phyloP scores from a whole-genome alignment of 1,139 yeast genomes.

The Trichomonascaceae sp. region DNA sequence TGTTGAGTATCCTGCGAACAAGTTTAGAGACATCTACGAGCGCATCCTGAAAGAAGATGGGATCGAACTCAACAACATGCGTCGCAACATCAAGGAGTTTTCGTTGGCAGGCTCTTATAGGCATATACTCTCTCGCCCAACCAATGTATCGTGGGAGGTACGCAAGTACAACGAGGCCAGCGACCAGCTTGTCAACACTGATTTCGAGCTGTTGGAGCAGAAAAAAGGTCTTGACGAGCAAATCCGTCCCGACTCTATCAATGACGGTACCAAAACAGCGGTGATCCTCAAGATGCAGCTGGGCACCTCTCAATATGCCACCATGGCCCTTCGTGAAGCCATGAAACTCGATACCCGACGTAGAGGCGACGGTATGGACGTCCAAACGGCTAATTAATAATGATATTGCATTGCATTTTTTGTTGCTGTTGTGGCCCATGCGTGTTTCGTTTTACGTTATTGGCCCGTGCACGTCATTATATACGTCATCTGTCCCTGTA shows the following conservation, averaged over 20 bases:
- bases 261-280: conserved; percentile 30
- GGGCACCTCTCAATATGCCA: conserved; percentile 86
- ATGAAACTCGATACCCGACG: conserved; percentile 76
- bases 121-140: conserved; percentile 56
- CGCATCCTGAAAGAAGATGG: conserved; percentile 69
- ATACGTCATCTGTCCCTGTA: too few species aligned
- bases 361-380: too few species aligned
- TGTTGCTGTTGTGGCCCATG: too few species aligned
- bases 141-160: conserved; percentile 47
- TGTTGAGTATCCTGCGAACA: conserved; percentile 65
- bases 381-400: too few species aligned
- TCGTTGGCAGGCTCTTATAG: conserved; percentile 89
- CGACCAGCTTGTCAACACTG: conserved; percentile 70
- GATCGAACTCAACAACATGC: conserved; percentile 75
- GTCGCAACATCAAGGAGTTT: conserved; percentile 73
- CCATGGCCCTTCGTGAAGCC: conserved; percentile 91
- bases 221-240: conserved; percentile 24
- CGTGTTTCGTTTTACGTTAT: too few species aligned
- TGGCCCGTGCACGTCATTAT: too few species aligned
- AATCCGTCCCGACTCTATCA: conserved; percentile 3
- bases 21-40: conserved; percentile 50
- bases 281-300: conserved; percentile 65
- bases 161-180: conserved; percentile 48
- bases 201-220: conserved; percentile 49
- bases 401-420: too few species aligned